A percentile compares a stretch with the other conserved stretches of the same genome.
Evolutionary conservation across 495 filamentous ascomycete genomes (phyloP).

Genomic region (Neurospora tetrasperma): DNA sequence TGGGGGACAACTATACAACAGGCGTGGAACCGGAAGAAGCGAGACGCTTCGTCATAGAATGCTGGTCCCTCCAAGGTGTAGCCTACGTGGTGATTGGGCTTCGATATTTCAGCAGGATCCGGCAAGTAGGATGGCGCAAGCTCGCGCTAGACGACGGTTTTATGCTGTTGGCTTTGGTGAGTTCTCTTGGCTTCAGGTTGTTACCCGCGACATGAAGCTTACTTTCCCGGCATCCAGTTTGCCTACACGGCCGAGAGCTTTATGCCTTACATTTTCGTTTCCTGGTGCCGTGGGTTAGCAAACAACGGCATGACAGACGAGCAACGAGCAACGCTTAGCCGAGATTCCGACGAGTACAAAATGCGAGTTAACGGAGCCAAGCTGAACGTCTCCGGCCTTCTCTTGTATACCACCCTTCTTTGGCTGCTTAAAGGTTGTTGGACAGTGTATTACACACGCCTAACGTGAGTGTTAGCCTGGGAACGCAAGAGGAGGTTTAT

Average conservation of each 20-base stretch:
- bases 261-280: conserved; percentile 24
- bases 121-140: conserved; percentile 15
- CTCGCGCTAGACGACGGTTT: conserved; percentile 40
- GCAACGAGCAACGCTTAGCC: conserved; percentile 5
- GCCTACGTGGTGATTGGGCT: conserved; percentile 16
- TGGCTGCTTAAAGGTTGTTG: conserved; percentile 51
- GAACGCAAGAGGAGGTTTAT: no score
- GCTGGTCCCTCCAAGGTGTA: conserved; percentile 21
- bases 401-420: conserved; percentile 44
- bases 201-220: background rate
- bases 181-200: conserved; percentile 7
- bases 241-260: conserved; percentile 29
- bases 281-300: conserved; percentile 25
- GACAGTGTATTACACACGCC: conserved; percentile 46
- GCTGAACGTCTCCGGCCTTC: conserved; percentile 37
- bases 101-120: conserved; percentile 18
- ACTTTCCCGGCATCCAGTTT: conserved; percentile 14
- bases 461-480: conserved; percentile 32
- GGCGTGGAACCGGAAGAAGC: background rate
- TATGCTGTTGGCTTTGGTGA: conserved; percentile 44
- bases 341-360: no score
- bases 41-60: conserved; percentile 18
- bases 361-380: no score
- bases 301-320: conserved; percentile 47
- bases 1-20: background rate